phyloP scores from a whole-genome alignment of 768 basidiomycete species.

The Hebeloma cylindrosporum region DNA sequence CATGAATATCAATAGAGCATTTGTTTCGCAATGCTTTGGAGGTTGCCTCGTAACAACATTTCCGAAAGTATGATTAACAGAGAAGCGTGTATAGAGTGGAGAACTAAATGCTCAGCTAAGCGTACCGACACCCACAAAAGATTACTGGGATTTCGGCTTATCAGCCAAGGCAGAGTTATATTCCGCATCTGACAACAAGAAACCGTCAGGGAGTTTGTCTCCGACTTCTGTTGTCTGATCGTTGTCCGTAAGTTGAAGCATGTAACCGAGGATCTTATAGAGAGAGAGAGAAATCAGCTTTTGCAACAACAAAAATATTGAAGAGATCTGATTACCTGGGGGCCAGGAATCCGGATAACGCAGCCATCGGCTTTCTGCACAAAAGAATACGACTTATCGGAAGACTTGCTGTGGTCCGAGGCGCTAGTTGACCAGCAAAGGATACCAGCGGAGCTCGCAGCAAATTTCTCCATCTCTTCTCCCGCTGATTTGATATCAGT shows the following conservation, averaged over 20 bases:
- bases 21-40: no score
- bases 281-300: not conserved
- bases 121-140: no score
- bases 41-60: no score
- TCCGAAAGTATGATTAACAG: no score
- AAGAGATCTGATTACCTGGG: slow-evolving; percentile 14
- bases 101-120: no score
- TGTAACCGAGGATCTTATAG: slow-evolving; percentile 18
- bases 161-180: no score
- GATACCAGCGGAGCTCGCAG: slow-evolving; percentile 10
- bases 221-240: no score
- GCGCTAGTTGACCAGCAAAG: slow-evolving; percentile 15
- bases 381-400: slow-evolving; percentile 8
- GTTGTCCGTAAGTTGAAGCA: slow-evolving; percentile 15
- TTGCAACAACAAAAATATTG: not conserved
- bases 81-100: no score
- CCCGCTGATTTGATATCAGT: slow-evolving; percentile 2
- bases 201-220: no score
- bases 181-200: no score
- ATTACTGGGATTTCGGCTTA: no score
- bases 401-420: slow-evolving; percentile 3
- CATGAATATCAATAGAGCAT: no score
- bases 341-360: slow-evolving; percentile 17
- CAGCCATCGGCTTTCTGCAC: slow-evolving; percentile 9
- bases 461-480: slow-evolving; percentile 5